Percentiles rank a stretch among this genome's conserved stretches.
Conservation (phyloP, 345 rosid genomes). For the Eucalyptus polybractea region DNA sequence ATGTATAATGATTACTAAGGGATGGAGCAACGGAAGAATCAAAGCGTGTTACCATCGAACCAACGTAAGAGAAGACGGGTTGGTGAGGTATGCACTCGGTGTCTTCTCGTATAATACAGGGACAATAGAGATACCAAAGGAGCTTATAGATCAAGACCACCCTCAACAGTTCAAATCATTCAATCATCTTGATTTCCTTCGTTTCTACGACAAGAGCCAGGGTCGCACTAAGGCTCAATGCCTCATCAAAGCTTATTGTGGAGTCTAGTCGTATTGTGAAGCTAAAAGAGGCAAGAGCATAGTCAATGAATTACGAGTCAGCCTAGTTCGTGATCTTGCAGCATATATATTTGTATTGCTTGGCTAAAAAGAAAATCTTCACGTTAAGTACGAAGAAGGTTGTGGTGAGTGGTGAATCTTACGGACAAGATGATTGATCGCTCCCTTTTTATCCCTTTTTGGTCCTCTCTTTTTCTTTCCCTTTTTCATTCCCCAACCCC, state of each 20-base stretch:
- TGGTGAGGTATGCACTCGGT: constrained; percentile 3
- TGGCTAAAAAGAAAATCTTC: neutral
- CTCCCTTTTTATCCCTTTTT: neutral
- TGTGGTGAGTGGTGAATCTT: neutral
- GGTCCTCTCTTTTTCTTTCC: no score
- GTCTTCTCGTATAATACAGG: neutral
- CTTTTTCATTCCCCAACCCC: neutral
- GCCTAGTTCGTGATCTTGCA: neutral
- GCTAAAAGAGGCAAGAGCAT: neutral
- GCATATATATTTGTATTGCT: neutral
- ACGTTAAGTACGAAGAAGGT: neutral
- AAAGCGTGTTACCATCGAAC: constrained; percentile 1
- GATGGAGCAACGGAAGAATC: constrained; percentile 14
- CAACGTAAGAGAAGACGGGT: neutral
- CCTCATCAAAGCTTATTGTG: neutral
- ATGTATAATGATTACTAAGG: neutral
- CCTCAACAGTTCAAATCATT: constrained; percentile 9
- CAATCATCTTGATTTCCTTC: constrained; percentile 2
- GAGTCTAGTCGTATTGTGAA: neutral
- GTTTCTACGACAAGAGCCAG: neutral
- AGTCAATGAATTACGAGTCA: neutral
- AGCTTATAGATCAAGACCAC: neutral
- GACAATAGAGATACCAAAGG: neutral
- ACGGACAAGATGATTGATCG: neutral
- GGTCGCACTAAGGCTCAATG: neutral